These are phyloP conservation scores for Nigrospora oryzae DNA, from an alignment of 2,329 filamentous ascomycete species.

Conservation along the genomic window DNA sequence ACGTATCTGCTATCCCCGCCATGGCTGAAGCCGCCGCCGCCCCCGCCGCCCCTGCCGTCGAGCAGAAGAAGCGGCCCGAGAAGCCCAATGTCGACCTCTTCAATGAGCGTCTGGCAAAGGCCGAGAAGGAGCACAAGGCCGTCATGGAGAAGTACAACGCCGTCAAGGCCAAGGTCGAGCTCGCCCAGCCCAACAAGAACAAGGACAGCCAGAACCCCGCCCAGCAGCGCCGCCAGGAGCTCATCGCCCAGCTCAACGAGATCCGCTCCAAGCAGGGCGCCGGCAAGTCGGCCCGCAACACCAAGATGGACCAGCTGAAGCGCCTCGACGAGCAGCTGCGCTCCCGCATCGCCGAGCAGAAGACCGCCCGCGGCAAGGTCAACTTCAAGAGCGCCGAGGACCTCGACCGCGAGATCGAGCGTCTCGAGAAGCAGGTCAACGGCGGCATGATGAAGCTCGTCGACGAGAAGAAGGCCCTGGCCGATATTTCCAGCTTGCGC, in stretches of 20 bases:
- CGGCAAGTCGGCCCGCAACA: conserved; percentile 73
- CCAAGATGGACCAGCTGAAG: conserved; percentile 85
- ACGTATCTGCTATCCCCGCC: conserved; percentile 6
- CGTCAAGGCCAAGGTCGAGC: conserved; percentile 81
- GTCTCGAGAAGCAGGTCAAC: conserved; percentile 79
- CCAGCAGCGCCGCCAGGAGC: conserved; percentile 77
- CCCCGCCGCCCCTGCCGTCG: conserved; percentile 34
- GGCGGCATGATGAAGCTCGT: conserved; percentile 89
- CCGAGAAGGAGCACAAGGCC: conserved; percentile 78
- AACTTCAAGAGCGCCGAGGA: conserved; percentile 84
- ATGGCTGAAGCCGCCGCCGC: conserved; percentile 44
- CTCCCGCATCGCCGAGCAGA: conserved; percentile 77
- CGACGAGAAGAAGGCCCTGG: conserved; percentile 90
- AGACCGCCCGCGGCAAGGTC: conserved; percentile 71
- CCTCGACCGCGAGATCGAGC: conserved; percentile 72
- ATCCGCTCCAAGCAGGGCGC: conserved; percentile 83
- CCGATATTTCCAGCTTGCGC: conserved; percentile 72
- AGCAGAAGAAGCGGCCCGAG: conserved; percentile 55
- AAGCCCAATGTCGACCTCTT: conserved; percentile 82
- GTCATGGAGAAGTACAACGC: conserved; percentile 72
- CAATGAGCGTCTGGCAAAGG: conserved; percentile 69
- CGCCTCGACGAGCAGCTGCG: conserved; percentile 83
- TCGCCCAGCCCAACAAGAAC: conserved; percentile 63
- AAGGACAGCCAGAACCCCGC: conserved; percentile 74
- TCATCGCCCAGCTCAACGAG: conserved; percentile 71